A percentile compares a stretch with the other conserved stretches of the same genome.
Evolutionary conservation across 2,329 filamentous ascomycete species (phyloP).

Genomic region (Penicillium sp.): DNA sequence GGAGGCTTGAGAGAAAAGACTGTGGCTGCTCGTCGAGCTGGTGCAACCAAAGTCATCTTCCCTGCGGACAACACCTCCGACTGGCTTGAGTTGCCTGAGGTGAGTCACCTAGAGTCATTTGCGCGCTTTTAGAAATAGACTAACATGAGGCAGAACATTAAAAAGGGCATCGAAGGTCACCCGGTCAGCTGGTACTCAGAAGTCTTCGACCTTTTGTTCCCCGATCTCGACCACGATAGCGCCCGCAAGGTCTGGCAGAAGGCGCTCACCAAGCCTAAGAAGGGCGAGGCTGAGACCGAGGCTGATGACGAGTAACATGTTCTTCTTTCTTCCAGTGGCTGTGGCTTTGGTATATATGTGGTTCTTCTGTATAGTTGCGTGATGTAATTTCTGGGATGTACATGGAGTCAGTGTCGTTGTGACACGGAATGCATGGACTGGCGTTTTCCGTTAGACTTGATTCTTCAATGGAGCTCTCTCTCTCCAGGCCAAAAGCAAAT

Average conservation of each 20-base stretch:
- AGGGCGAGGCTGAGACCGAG: constrained; percentile 30
- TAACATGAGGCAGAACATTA: constrained; percentile 74
- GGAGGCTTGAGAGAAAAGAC: constrained; percentile 96
- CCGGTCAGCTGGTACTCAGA: constrained; percentile 92
- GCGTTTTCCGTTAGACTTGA: constrained; percentile 25
- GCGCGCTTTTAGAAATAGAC: constrained; percentile 8
- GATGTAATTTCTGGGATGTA: constrained; percentile 26
- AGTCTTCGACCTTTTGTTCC: constrained; percentile 89
- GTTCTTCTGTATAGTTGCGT: constrained; percentile 18
- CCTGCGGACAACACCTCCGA: constrained; percentile 93
- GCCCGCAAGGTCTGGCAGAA: constrained; percentile 73
- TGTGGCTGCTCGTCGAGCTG: constrained; percentile 86
- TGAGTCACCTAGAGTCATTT: constrained; percentile 53
- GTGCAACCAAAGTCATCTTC: constrained; percentile 91
- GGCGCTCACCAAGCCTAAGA: constrained; percentile 54
- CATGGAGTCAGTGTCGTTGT: constrained; percentile 17
- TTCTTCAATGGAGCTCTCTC: constrained; percentile 2
- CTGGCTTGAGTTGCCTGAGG: constrained; percentile 95
- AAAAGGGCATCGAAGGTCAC: constrained; percentile 87
- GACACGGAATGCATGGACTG: constrained; percentile 34
- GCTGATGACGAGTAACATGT: constrained; percentile 17
- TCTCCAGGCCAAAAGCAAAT: constrained; percentile 7
- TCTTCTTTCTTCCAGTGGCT: not conserved
- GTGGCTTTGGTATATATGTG: constrained; percentile 16
- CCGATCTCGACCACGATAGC: constrained; percentile 68